Base-by-base conservation (phyloP, 2,329 filamentous ascomycete species). In the Colletotrichum melonis region DNA sequence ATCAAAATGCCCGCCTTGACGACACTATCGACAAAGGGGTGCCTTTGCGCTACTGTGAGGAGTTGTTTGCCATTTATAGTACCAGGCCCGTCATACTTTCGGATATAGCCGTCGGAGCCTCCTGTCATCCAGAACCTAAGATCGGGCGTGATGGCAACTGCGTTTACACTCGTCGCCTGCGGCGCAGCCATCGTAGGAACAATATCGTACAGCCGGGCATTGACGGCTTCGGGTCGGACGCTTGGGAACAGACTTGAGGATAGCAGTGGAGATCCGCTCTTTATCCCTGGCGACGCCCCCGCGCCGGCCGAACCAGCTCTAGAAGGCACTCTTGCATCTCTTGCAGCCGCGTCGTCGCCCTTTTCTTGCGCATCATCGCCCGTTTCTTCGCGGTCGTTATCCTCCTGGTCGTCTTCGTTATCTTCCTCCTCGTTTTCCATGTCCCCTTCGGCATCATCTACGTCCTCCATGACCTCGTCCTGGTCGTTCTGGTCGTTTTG, bases 11-110 rank as follows among this genome's bases (percentile, higher is more conserved):
- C 97, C 2, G 96, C 95, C 83, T 99, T 99, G 69, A 95, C 94
- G 56, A 99, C 97, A 78, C 94, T 98, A 81, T 99, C 97, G 54
- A 99, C 97, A 78, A 98, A 99, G 0, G 97, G 97, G 80, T 99
- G 97, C 62, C 94, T 89, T 84, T 99, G 97, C 38, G 97, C 97
- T 6, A 99, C 97, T 0, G 97, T 99, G 78, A 99, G 86, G 74
- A 96, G 92, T 42, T 97, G 90, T 84, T 98, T 98, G 76, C 95
- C 95, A 80, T 99, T 99, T 77, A 97, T 95, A 5, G 97, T 98
- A 46, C 95, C 95, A 3, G 94, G 92, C 81, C 97, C 98, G 81
- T 99, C 97, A 84, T 97, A 98, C 82, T 98, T 98, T 70, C 97
- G 91, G 75, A 99, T 96, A 80, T 98, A 99, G 60, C 97, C 96